These are phyloP conservation scores for Solanum ossicruentum DNA, from an alignment of 257 asterid species.

Conservation along the genomic window DNA sequence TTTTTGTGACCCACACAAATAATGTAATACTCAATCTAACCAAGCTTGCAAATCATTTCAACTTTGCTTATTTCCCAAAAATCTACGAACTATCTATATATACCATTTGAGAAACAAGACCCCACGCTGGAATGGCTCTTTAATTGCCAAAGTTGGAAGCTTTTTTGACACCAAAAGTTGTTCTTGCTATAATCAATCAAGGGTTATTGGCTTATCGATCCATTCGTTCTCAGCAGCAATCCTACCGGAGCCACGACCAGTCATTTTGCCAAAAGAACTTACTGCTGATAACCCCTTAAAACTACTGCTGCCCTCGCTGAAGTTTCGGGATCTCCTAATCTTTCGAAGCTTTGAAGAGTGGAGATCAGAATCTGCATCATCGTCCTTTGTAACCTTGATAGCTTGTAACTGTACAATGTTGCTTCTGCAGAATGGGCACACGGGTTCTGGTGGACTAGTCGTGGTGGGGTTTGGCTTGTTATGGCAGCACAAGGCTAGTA, in stretches of 20 bases:
- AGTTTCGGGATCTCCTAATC: slow-evolving; percentile 55
- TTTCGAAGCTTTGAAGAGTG: slow-evolving; percentile 42
- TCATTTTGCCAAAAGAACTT: slow-evolving; percentile 68
- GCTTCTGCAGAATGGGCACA: slow-evolving; percentile 96
- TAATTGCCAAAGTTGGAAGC: slow-evolving; percentile 1
- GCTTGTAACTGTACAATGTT: slow-evolving; percentile 57
- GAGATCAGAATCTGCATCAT: slow-evolving; percentile 25
- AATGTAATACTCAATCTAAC: slow-evolving; percentile 19
- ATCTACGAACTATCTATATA: slow-evolving; percentile 11
- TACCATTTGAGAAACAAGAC: slow-evolving; percentile 11
- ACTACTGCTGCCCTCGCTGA: slow-evolving; percentile 90
- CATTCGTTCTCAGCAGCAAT: slow-evolving; percentile 43
- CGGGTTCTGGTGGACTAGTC: slow-evolving; percentile 34
- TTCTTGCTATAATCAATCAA: slow-evolving; percentile 17
- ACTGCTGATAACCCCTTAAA: slow-evolving; percentile 69
- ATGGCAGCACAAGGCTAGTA: slow-evolving; percentile 81
- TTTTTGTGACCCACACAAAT: slow-evolving; percentile 10
- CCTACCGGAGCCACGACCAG: slow-evolving; percentile 67
- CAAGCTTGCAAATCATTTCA: slow-evolving; percentile 26
- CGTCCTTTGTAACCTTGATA: slow-evolving; percentile 37
- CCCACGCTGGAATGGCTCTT: neutral
- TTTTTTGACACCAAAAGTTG: neutral
- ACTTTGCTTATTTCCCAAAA: slow-evolving; percentile 37
- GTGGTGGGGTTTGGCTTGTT: slow-evolving; percentile 82
- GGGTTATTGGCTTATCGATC: slow-evolving; percentile 52